Conservation (phyloP, 345 rosid genomes). For the Brassica nigra region DNA sequence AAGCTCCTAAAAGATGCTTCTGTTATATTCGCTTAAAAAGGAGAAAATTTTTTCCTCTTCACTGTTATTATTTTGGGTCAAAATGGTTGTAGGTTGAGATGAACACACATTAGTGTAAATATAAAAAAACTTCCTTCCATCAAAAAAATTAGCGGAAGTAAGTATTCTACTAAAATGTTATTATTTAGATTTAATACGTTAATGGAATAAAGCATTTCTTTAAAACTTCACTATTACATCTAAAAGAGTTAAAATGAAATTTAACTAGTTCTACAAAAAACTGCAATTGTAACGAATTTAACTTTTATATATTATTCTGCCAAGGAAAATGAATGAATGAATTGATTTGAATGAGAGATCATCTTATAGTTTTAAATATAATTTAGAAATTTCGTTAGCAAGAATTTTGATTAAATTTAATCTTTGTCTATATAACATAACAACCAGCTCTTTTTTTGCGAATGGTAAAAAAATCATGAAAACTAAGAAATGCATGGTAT, state of each 20-base stretch:
- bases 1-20: not conserved
- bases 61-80: not conserved
- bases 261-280: not conserved
- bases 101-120: not conserved
- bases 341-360: not conserved
- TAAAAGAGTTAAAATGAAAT: not conserved
- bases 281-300: not conserved
- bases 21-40: not conserved
- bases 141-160: not conserved
- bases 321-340: not conserved
- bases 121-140: too few species aligned
- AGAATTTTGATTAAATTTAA: not conserved
- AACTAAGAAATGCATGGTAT: not conserved
- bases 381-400: not conserved
- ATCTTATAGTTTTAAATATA: not conserved
- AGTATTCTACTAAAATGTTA: not conserved
- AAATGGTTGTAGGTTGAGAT: not conserved
- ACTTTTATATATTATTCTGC: not conserved
- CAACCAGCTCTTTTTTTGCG: not conserved
- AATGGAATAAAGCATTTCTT: not conserved
- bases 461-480: not conserved
- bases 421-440: not conserved
- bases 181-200: not conserved
- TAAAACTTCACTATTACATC: not conserved
- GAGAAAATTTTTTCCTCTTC: not conserved